Percentiles rank a stretch among this genome's conserved stretches.
phyloP scores from a whole-genome alignment of 2,329 filamentous ascomycete species.

The Pseudogymnoascus sp. region DNA sequence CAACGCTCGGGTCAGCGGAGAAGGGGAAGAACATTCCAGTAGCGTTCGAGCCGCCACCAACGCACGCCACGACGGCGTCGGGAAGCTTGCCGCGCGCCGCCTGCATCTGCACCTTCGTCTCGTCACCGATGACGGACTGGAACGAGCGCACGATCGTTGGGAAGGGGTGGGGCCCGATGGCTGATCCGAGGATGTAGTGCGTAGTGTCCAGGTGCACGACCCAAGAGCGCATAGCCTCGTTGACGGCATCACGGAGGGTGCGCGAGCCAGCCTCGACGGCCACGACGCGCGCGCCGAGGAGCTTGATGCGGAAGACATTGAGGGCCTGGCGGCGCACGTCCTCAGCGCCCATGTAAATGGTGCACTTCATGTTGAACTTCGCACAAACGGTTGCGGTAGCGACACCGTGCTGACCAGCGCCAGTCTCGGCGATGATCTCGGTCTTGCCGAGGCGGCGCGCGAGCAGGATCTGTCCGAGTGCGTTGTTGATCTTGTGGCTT shows the following conservation, averaged over 20 bases:
- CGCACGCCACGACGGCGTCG: slow-evolving; percentile 92
- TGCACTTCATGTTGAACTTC: slow-evolving; percentile 97
- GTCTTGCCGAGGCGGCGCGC: slow-evolving; percentile 85
- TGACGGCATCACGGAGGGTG: slow-evolving; percentile 80
- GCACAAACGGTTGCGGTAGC: slow-evolving; percentile 95
- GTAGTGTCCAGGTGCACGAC: slow-evolving; percentile 87
- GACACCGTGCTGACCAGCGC: slow-evolving; percentile 94
- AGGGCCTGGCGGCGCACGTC: slow-evolving; percentile 92
- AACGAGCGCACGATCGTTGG: slow-evolving; percentile 95
- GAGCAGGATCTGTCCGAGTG: slow-evolving; percentile 83
- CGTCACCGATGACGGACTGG: slow-evolving; percentile 90
- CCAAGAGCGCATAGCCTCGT: slow-evolving; percentile 91
- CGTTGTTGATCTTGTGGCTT: slow-evolving; percentile 99
- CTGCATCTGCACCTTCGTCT: slow-evolving; percentile 88
- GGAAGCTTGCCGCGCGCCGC: slow-evolving; percentile 80
- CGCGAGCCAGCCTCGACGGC: slow-evolving; percentile 85
- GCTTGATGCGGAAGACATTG: slow-evolving; percentile 97
- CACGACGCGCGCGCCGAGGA: slow-evolving; percentile 86
- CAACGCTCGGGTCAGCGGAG: slow-evolving; percentile 72
- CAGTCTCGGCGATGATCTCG: slow-evolving; percentile 95
- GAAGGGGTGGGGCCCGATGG: slow-evolving; percentile 96
- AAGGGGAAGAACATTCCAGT: slow-evolving; percentile 99
- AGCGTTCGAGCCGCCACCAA: slow-evolving; percentile 91
- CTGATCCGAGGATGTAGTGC: slow-evolving; percentile 96
- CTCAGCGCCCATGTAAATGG: slow-evolving; percentile 97